These are phyloP conservation scores for Scedosporium boydii DNA, from an alignment of 2,329 filamentous ascomycete genomes.

Conservation along the genomic window DNA sequence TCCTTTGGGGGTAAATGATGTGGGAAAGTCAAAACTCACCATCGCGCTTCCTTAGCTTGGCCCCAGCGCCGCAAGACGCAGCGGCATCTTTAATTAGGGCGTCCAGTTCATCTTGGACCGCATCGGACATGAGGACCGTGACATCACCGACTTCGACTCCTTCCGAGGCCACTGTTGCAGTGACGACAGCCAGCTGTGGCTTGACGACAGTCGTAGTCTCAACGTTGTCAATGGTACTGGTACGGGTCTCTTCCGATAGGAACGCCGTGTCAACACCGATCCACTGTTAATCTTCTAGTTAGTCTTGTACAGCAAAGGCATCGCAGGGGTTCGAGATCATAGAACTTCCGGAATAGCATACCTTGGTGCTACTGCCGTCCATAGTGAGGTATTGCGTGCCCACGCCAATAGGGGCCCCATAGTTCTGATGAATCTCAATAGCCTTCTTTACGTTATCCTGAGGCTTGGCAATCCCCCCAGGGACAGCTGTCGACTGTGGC, in stretches of 20 bases:
- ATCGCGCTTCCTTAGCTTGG: constrained; percentile 4
- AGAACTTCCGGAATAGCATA: background rate
- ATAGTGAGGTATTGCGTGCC: constrained; percentile 1
- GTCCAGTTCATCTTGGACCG: background rate
- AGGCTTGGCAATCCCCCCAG: background rate
- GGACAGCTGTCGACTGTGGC: background rate
- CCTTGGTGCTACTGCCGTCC: constrained; percentile 1
- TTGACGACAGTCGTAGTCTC: constrained; percentile 5
- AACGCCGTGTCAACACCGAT: background rate
- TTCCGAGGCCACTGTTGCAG: constrained; percentile 1
- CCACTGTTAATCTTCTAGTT: constrained; percentile 1
- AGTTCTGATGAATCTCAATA: constrained; percentile 1
- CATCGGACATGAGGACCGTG: background rate
- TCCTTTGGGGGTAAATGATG: background rate
- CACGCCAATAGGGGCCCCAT: constrained; percentile 5
- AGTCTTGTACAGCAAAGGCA: background rate
- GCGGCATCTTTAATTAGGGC: background rate
- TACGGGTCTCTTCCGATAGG: background rate
- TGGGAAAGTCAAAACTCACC: background rate
- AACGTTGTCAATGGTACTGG: constrained; percentile 1
- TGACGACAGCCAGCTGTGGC: constrained; percentile 2
- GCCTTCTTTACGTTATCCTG: background rate
- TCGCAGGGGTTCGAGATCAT: background rate
- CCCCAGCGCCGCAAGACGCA: background rate
- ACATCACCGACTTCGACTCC: constrained; percentile 5